phyloP scores from a whole-genome alignment of 2,329 filamentous ascomycete genomes.

The Fusarium agapanthi region DNA sequence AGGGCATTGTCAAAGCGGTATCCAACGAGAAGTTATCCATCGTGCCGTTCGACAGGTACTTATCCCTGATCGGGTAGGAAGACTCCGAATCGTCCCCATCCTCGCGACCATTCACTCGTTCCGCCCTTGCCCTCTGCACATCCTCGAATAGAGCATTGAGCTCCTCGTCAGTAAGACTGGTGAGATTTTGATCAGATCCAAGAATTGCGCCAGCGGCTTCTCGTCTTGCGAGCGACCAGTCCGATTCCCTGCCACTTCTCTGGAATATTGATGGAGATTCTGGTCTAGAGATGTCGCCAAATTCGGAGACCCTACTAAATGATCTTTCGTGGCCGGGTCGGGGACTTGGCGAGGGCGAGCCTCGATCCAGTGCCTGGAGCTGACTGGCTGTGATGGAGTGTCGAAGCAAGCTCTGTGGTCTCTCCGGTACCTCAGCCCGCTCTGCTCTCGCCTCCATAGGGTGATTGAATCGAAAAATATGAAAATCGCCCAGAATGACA shows the following conservation, averaged over 20 bases:
- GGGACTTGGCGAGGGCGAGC: slow-evolving; percentile 68
- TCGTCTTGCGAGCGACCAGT: slow-evolving; percentile 92
- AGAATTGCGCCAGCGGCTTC: slow-evolving; percentile 93
- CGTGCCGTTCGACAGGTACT: slow-evolving; percentile 94
- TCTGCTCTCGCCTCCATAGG: slow-evolving; percentile 95
- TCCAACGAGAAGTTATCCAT: slow-evolving; percentile 97
- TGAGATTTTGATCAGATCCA: slow-evolving; percentile 90
- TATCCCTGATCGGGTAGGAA: slow-evolving; percentile 89
- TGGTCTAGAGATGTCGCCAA: slow-evolving; percentile 75
- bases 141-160: slow-evolving; percentile 94
- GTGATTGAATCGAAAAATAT: slow-evolving; percentile 98
- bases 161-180: slow-evolving; percentile 90
- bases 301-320: slow-evolving; percentile 83
- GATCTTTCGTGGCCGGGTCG: slow-evolving; percentile 78
- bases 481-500: slow-evolving; percentile 96
- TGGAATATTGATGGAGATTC: slow-evolving; percentile 78
- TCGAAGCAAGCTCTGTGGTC: slow-evolving; percentile 76
- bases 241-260: slow-evolving; percentile 78
- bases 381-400: slow-evolving; percentile 78
- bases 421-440: slow-evolving; percentile 74
- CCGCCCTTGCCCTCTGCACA: slow-evolving; percentile 85
- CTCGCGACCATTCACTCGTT: slow-evolving; percentile 75
- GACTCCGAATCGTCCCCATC: slow-evolving; percentile 92
- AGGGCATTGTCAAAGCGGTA: slow-evolving; percentile 92
- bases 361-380: slow-evolving; percentile 65